Conservation (phyloP, 768 basidiomycete species). For the Lactarius deliciosus region DNA sequence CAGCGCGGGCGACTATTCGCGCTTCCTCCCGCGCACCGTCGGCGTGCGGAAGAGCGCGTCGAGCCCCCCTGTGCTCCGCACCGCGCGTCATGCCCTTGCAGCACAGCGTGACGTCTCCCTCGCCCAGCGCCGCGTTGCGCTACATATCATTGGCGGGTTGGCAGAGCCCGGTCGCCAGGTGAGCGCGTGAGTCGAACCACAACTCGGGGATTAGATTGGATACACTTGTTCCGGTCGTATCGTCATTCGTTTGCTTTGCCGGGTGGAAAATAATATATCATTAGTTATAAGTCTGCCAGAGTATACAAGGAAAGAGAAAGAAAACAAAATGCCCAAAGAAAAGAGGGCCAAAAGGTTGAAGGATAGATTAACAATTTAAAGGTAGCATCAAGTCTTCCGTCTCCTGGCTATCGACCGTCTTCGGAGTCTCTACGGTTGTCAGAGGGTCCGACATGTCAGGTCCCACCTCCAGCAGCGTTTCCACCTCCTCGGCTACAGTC, state of each 20-base stretch:
- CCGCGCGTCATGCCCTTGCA: constrained; percentile 46
- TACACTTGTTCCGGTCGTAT: neutral
- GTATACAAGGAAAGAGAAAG: neutral
- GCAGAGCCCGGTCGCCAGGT: constrained; percentile 6
- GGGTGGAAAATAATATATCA: constrained; percentile 12
- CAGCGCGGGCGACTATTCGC: constrained; percentile 52
- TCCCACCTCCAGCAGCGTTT: neutral
- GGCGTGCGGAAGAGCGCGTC: constrained; percentile 34
- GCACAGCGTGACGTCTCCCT: constrained; percentile 45
- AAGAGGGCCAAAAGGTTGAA: neutral
- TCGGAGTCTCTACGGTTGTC: constrained; percentile 8
- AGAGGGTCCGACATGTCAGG: constrained; percentile 14
- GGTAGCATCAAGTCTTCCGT: constrained; percentile 16
- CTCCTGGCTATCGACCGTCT: constrained; percentile 22
- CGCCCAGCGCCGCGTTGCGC: constrained; percentile 40
- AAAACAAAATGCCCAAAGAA: neutral
- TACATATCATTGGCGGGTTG: constrained; percentile 40
- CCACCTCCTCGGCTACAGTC: constrained; percentile 1
- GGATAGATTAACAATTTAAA: neutral
- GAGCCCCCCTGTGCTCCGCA: constrained; percentile 41
- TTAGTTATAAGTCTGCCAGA: constrained; percentile 12
- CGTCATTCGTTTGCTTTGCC: neutral
- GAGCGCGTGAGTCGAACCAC: neutral
- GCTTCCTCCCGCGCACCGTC: constrained; percentile 39
- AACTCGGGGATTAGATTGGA: constrained; percentile 7